Conservation (phyloP, 176 grass and related monocot species). For the Microstegium vimineum region DNA sequence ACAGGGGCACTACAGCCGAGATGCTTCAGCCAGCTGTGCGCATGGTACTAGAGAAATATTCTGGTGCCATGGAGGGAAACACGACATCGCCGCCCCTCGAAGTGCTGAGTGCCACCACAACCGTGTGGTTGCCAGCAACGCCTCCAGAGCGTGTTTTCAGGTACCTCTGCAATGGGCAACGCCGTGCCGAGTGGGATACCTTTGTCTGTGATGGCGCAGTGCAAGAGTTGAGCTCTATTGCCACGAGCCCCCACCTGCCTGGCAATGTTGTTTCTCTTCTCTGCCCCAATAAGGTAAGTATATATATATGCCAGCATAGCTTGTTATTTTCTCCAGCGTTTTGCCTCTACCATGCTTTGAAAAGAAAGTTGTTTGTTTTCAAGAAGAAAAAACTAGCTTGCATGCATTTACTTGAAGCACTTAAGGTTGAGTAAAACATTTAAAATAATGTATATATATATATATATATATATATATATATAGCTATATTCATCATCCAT, state of each 20-base stretch:
- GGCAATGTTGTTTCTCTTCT: not conserved
- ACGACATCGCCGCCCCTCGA: no score
- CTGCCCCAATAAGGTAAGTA: not conserved
- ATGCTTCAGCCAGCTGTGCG: not conserved
- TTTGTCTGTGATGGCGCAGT: not conserved
- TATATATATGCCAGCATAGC: slow-evolving; percentile 40
- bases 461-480: no score
- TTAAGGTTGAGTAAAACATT: not conserved
- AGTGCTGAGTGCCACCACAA: not conserved
- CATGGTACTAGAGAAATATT: not conserved
- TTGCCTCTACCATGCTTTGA: not conserved
- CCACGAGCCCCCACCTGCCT: not conserved
- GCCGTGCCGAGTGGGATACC: not conserved
- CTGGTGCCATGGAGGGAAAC: not conserved
- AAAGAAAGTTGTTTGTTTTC: not conserved
- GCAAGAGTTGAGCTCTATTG: not conserved
- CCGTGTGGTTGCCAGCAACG: not conserved
- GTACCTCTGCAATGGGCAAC: not conserved
- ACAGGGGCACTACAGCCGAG: not conserved
- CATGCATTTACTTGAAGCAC: not conserved
- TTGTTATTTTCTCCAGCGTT: not conserved
- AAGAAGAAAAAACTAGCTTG: not conserved
- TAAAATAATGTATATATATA: no score
- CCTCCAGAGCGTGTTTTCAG: not conserved
- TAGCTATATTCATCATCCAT: not conserved